Base-by-base conservation (phyloP, 805 yeast genomes). In the Candida sithepensis region DNA sequence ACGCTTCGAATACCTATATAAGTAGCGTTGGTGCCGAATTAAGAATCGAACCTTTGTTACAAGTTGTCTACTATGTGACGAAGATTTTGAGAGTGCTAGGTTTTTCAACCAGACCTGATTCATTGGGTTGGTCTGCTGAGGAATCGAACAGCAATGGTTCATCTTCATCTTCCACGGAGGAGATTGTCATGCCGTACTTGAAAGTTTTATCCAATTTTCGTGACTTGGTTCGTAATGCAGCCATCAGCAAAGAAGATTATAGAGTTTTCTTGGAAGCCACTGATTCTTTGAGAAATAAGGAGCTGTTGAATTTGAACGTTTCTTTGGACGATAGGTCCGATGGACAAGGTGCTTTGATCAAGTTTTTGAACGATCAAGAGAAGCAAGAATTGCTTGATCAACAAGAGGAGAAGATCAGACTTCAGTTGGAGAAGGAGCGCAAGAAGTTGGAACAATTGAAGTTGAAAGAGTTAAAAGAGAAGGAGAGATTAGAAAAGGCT, bases 241-340 rank as follows among this genome's bases (percentile, higher is more conserved):
- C 97, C 3, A 89, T 89, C 53, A 70, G 65, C 33, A 76, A 78
- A 43, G 73, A 72, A 42, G 81, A 79, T 10, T 74, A 74, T 45
- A 56, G 68, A 6, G 77, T 73, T 16, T 75, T 89, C 48, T 72
- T 94, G 41, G 69, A 72, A n/a, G 80, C 87, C 4, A 78, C 90
- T 48, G 99, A 94, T 66, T 65, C 71, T 6, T 66, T 94, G 20
- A 79, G 99, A 58, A 81, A 84, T 55, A 67, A 76, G 16, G 94
- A 85, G 34, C 69, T 94, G 56, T 70, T 89, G 50, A 75, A 80
- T 22, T 70, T 90, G 51, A 94, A 95, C 24, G 85, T 94, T 38
- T 81, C 95, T 1, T 72, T 94, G 46, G 98, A 92, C 64, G 99
- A 94, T 67, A 81, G 97, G 59, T 74, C 82, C 5, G 85, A 77